Evolutionary conservation across 257 asterid species (phyloP).

Genomic region (Solanum appendiculatum): DNA sequence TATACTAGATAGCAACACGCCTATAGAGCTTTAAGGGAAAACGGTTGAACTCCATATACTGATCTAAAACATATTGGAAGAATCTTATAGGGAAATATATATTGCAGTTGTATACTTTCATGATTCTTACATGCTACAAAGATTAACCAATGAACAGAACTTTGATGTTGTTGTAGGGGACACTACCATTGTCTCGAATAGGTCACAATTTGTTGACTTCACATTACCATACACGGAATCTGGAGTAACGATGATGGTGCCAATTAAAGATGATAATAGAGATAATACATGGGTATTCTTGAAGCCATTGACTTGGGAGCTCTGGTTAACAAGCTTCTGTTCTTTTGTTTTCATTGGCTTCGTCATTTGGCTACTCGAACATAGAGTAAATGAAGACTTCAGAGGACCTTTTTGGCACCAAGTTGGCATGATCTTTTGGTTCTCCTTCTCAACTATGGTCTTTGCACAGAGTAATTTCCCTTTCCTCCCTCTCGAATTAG

Average conservation of each 20-base stretch:
- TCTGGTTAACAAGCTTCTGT: conserved; percentile 34
- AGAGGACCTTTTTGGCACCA: conserved; percentile 19
- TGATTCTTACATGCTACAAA: background rate
- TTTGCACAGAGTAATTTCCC: conserved; percentile 9
- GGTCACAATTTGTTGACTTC: conserved; percentile 43
- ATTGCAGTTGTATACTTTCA: background rate
- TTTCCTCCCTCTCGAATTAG: background rate
- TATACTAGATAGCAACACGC: too few relatives aligned
- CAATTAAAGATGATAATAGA: conserved; percentile 5
- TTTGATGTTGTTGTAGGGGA: conserved; percentile 34
- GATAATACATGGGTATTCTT: conserved; percentile 25
- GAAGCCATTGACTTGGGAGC: conserved; percentile 41
- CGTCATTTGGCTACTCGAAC: conserved; percentile 41
- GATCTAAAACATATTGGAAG: too few relatives aligned
- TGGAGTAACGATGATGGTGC: conserved; percentile 36
- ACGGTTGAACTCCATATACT: too few relatives aligned
- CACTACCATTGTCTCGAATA: conserved; percentile 30
- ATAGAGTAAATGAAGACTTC: conserved; percentile 31
- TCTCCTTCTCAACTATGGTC: conserved; percentile 10
- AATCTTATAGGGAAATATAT: background rate
- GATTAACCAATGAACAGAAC: background rate
- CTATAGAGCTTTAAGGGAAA: too few relatives aligned
- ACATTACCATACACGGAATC: conserved; percentile 43
- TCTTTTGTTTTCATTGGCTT: conserved; percentile 28
- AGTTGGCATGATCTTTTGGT: conserved; percentile 11